Base-by-base conservation (phyloP, 2,329 filamentous ascomycete genomes). In the Fusarium robinianum region DNA sequence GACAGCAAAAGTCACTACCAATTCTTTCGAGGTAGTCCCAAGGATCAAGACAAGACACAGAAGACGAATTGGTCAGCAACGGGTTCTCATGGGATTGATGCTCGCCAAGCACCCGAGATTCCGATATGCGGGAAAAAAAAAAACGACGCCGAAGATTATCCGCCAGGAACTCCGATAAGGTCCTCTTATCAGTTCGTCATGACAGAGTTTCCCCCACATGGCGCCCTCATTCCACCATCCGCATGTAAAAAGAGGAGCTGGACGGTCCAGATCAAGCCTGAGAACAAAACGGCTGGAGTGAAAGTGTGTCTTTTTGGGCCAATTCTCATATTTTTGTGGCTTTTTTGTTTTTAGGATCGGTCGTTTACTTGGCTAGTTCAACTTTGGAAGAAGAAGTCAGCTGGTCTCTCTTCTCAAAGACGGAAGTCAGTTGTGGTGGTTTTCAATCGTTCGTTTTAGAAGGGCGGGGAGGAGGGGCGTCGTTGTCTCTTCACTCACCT, bases 1-100 rank as follows among this genome's bases (percentile, higher is more conserved):
- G 19, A 21, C 19, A 24, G 39, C 23, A 42, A 35, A 31, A 47
- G 24, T 26, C 38, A 37, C 29, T 16, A 55, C 39, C 6, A 27
- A 25, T 30, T 39, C 25, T 17, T 12, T 19, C 27, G 41, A 17
- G 19, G 37, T 24, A 35, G 12, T 23, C 26, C 29, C 23, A 8
- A 50, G 50, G 41, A 32, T 27, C 40, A 27, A 42, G 24, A 51
- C 8, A 26, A 8, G 26, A 40, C 46, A 38, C 32, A 16, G 24
- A 49, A 49, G 32, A 33, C 14, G 46, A 53, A 57, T 57, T 57
- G 54, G 54, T 57, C 47, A 57, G 54, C 54, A 55, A 11, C 24
- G 35, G 41, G 11, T 22, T 26, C 33, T 38, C 17, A n/a, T 35
- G 24, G 36, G 16, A 16, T 22, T 51, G 53, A 57, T 51, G 46